A percentile compares a stretch with the other conserved stretches of the same genome.
Conservation (phyloP, 257 asterid genomes). For the Nicotiana undulata region DNA sequence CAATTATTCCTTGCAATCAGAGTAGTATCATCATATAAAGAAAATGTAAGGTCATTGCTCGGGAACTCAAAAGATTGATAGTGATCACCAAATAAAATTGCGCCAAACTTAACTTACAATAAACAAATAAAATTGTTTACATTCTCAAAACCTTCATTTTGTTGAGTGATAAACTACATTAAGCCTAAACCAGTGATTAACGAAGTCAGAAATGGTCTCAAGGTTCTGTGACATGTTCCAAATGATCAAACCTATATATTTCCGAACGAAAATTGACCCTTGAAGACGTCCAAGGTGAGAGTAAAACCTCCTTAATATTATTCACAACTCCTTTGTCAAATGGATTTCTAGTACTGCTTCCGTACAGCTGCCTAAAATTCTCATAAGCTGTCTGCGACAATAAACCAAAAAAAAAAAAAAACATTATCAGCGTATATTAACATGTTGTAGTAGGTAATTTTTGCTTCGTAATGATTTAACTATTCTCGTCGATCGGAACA, state of each 20-base stretch:
- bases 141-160: too few relatives aligned
- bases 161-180: too few relatives aligned
- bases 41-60: too few relatives aligned
- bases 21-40: too few relatives aligned
- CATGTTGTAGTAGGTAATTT: background rate
- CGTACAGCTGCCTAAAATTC: slow-evolving; percentile 18
- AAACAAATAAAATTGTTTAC: too few relatives aligned
- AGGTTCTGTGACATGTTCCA: background rate
- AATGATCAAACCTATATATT: background rate
- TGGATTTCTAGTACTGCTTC: slow-evolving; percentile 12
- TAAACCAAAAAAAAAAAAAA: background rate
- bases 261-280: slow-evolving; percentile 27
- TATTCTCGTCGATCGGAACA: too few relatives aligned
- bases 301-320: slow-evolving; percentile 24
- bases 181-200: too few relatives aligned
- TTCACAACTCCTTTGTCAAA: slow-evolving; percentile 11
- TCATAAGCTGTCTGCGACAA: slow-evolving; percentile 22
- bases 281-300: slow-evolving; percentile 7
- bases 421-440: background rate
- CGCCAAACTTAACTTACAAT: too few relatives aligned
- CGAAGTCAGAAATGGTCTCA: background rate
- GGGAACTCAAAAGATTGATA: too few relatives aligned
- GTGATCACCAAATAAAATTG: too few relatives aligned
- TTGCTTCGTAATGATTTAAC: background rate
- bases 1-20: too few relatives aligned